Percentiles rank a stretch among this genome's conserved stretches.
phyloP scores from a whole-genome alignment of 2,329 filamentous ascomycete species.

The Claviceps sp. region DNA sequence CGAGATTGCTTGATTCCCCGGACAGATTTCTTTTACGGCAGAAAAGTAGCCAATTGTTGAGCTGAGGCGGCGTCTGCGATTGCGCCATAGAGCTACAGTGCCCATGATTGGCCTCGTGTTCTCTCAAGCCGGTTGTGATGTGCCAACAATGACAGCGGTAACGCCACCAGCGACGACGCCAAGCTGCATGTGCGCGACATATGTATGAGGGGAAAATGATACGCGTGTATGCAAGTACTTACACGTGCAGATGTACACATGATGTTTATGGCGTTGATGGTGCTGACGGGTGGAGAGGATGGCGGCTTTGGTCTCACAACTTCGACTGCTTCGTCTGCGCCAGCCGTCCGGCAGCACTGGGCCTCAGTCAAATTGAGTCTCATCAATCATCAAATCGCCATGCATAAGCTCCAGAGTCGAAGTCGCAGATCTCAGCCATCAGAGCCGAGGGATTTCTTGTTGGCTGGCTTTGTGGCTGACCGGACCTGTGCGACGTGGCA shows the following conservation, averaged over 20 bases:
- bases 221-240: no score
- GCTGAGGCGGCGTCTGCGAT: conserved; percentile 1
- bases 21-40: not conserved
- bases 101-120: conserved; percentile 4
- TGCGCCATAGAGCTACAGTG: conserved; percentile 3
- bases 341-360: no score
- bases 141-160: not conserved
- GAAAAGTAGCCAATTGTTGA: not conserved
- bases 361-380: no score
- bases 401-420: no score
- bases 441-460: not conserved
- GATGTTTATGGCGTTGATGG: no score
- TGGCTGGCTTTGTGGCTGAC: not conserved
- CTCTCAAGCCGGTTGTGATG: not conserved
- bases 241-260: no score
- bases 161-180: conserved; percentile 1
- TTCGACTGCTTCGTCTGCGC: no score
- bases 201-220: not conserved
- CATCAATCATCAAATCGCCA: no score
- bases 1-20: not conserved
- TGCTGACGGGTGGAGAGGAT: no score
- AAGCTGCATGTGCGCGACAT: not conserved
- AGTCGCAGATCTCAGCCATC: not conserved
- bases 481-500: not conserved
- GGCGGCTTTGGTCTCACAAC: no score